Percentiles rank a stretch among this genome's conserved stretches.
Conservation (phyloP, 2,329 filamentous ascomycete species). For the Podosphaera fusca region DNA sequence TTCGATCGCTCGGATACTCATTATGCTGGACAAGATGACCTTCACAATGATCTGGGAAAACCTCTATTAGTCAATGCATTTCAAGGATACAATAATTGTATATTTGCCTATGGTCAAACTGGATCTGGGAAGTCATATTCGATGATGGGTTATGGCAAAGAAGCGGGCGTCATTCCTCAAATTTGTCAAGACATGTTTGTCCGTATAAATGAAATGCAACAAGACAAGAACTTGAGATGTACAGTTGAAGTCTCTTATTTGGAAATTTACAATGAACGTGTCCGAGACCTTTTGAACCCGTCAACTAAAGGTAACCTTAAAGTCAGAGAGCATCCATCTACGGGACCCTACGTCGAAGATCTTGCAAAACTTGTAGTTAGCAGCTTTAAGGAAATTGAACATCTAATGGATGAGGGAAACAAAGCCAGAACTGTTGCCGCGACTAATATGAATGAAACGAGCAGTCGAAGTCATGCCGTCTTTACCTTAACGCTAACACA, state of each 20-base stretch:
- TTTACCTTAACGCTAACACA: slow-evolving; percentile 93
- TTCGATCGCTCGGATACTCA: slow-evolving; percentile 62
- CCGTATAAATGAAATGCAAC: slow-evolving; percentile 47
- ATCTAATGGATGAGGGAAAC: slow-evolving; percentile 97
- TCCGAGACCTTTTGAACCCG: slow-evolving; percentile 85
- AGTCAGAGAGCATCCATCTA: slow-evolving; percentile 91
- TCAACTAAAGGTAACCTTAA: slow-evolving; percentile 90
- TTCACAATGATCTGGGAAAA: slow-evolving; percentile 71
- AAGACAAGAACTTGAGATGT: slow-evolving; percentile 57
- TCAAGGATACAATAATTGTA: slow-evolving; percentile 97
- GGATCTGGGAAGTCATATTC: slow-evolving; percentile 97
- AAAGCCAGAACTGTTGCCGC: slow-evolving; percentile 94
- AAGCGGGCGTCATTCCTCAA: slow-evolving; percentile 82
- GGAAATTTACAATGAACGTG: slow-evolving; percentile 97
- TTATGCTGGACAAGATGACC: slow-evolving; percentile 74
- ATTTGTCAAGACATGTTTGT: slow-evolving; percentile 98
- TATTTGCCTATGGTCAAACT: slow-evolving; percentile 96
- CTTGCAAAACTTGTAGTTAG: slow-evolving; percentile 84
- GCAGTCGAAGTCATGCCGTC: slow-evolving; percentile 90
- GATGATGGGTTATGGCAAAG: slow-evolving; percentile 98
- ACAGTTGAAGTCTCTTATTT: slow-evolving; percentile 96
- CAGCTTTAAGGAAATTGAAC: slow-evolving; percentile 85
- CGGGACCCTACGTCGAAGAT: slow-evolving; percentile 94
- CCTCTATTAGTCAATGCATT: slow-evolving; percentile 95
- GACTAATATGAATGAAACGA: slow-evolving; percentile 99